Base-by-base conservation (phyloP, 78 protist species). In the Planoprotostelium fungivorum region DNA sequence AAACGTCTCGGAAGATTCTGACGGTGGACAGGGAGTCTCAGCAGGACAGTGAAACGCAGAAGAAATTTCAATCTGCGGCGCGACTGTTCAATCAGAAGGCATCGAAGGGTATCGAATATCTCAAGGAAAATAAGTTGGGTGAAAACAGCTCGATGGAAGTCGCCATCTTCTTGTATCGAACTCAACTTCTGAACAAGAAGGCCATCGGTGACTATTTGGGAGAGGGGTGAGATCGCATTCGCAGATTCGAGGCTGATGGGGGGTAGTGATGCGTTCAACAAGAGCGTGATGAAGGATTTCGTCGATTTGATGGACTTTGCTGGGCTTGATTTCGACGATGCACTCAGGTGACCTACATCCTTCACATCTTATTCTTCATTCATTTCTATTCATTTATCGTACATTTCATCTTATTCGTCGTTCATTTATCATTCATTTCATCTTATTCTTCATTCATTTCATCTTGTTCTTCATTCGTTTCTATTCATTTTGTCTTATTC, bases 371-470 rank as follows among this genome's bases (percentile, higher is more conserved):
- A 51, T 51, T 51, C 16, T 51, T 51, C 16, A 51, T 51, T 51
- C 73, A n/a, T n/a, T n/a, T n/a, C 29, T 37, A 91, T 97, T 0
- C 97, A 95, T 86, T 90, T 99, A 28, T 99, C 98, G 29, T 99
- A 99, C 87, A 95, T 97, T 29, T 94, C 98, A 23, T 99, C 99
- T 0, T 99, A 92, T 89, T 94, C 99, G 28, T 88, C 88, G 87
- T 98, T 99, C 88, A 96, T 99, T n/a, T n/a, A 98, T 96, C 98
- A 86, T 94, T 97, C 94, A 98, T 99, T 0, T 99, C 98, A 94
- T 89, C 94, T 86, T 99, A 99, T 88, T 91, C 34, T 16, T 5
- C 16, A 5, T 25, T 51, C 5, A 51, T 51, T 51, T 51, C 16
- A 25, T 51, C 5, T 51, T 51, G 31, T 51, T 51, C 73, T 51